A percentile compares a stretch with the other conserved stretches of the same genome.
Conservation (phyloP, 225 moss, liverwort and hornwort genomes). For the Thuidium tamariscinum region DNA sequence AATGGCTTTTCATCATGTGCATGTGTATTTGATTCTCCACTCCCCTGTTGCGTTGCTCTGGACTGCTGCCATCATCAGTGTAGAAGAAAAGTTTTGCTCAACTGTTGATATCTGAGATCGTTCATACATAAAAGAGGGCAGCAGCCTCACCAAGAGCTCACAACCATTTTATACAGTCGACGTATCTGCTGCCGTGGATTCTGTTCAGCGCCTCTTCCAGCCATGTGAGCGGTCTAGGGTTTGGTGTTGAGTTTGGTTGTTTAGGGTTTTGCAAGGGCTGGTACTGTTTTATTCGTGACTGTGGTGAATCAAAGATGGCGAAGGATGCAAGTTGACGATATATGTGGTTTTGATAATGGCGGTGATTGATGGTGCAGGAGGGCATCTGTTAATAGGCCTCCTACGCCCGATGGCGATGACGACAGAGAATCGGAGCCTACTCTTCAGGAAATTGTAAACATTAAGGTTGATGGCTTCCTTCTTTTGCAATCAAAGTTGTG, state of each 20-base stretch:
- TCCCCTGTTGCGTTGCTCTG: background rate
- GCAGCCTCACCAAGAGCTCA: background rate
- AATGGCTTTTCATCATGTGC: background rate
- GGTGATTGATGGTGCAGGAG: slow-evolving; percentile 41
- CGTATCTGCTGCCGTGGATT: background rate
- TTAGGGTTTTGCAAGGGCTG: background rate
- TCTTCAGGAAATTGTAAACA: slow-evolving; percentile 81
- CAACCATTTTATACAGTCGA: background rate
- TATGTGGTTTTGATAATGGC: background rate
- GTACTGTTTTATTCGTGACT: background rate
- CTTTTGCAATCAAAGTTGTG: background rate
- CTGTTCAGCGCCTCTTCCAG: background rate
- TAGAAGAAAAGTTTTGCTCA: background rate
- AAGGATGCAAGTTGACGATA: background rate
- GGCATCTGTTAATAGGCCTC: slow-evolving; percentile 82
- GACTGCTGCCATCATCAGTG: background rate
- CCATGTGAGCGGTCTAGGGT: background rate
- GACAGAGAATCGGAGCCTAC: slow-evolving; percentile 73
- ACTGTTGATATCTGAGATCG: background rate
- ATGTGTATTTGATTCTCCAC: background rate
- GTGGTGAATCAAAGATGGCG: background rate
- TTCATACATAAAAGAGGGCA: background rate
- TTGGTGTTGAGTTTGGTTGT: background rate
- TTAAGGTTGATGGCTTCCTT: slow-evolving; percentile 39
- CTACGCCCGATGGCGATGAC: slow-evolving; percentile 76